phyloP scores from a whole-genome alignment of 2,329 filamentous ascomycete species.

The Fusarium sp. region DNA sequence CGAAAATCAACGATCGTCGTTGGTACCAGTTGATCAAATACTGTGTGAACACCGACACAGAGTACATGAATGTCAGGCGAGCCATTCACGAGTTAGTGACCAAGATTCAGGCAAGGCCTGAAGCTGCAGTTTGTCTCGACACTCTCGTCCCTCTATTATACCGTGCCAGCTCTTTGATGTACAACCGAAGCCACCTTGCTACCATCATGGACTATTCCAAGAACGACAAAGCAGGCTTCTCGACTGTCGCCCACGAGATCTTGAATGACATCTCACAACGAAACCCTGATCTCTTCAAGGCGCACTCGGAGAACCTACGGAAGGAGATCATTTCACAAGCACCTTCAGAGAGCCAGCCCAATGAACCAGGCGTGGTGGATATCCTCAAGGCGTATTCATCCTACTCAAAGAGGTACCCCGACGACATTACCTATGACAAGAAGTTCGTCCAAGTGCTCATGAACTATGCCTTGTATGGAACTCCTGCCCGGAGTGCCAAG shows the following conservation, averaged over 20 bases:
- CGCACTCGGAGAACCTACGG: conserved; percentile 91
- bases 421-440: conserved; percentile 83
- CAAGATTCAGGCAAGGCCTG: conserved; percentile 76
- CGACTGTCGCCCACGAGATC: conserved; percentile 84
- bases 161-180: conserved; percentile 84
- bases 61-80: conserved; percentile 90
- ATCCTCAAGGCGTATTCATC: conserved; percentile 94
- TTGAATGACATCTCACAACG: conserved; percentile 91
- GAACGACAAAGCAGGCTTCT: conserved; percentile 82
- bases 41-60: conserved; percentile 77
- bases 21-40: conserved; percentile 91
- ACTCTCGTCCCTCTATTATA: conserved; percentile 87
- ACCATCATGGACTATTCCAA: conserved; percentile 90
- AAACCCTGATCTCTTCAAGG: conserved; percentile 91
- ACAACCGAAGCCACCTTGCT: conserved; percentile 93
- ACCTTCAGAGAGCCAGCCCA: conserved; percentile 74
- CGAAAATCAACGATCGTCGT: conserved; percentile 88
- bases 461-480: conserved; percentile 84
- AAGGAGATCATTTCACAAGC: conserved; percentile 85
- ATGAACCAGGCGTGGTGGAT: conserved; percentile 82
- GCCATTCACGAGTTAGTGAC: conserved; percentile 91
- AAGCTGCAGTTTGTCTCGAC: conserved; percentile 74
- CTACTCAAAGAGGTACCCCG: conserved; percentile 86
- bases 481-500: conserved; percentile 86
- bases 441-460: conserved; percentile 85